Base-by-base conservation (phyloP, 2,329 filamentous ascomycete species). In the Curvularia verruculosa region DNA sequence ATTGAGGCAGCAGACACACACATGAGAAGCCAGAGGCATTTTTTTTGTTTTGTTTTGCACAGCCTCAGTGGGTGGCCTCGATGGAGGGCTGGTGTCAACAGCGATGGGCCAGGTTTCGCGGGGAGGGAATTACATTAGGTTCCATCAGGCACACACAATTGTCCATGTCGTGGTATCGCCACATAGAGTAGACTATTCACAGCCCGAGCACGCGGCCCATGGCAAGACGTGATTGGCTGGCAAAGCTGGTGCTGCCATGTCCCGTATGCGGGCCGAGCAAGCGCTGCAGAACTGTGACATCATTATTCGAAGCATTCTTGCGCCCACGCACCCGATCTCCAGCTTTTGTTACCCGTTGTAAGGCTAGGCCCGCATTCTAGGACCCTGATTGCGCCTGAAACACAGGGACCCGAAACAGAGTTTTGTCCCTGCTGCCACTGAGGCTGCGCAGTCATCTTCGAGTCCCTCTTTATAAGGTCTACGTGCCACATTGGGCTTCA, bases 251-350 rank as follows among this genome's bases (percentile, higher is more conserved):
- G 24, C 49, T 23, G 54, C 21, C 15, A 24, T 53, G 44, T 18
- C 39, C 34, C 34, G 31, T 51, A n/a, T n/a, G 45, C 47, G 34
- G 44, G 13, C 40, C 51, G 51, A 2, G 21, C 46, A 40, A 51
- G 54, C 45, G 58, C 52, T 36, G n/a, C 51, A 29, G 44, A 31
- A 28, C 39, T 41, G 50, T 56, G 54, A 56, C 54, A 56, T 56
- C 49, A 56, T 37, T 10, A 18, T 21, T 28, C 34, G 40, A 53
- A 36, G 23, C 40, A 47, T 39, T 54, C 47, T 58, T 50, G 57
- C 54, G 50, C 34, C 19, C 41, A 19, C 21, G 8, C 31, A 1
- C 18, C 21, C n/a, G 58, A 60, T 60, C 54, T 49, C 51, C 58
- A 58, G 29, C 18, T 5, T 41, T n/a, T 43, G 8, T 24, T 52